Evolutionary conservation across 164 flowering plant genomes (phyloP).

Genomic region (Berberis thunbergii): DNA sequence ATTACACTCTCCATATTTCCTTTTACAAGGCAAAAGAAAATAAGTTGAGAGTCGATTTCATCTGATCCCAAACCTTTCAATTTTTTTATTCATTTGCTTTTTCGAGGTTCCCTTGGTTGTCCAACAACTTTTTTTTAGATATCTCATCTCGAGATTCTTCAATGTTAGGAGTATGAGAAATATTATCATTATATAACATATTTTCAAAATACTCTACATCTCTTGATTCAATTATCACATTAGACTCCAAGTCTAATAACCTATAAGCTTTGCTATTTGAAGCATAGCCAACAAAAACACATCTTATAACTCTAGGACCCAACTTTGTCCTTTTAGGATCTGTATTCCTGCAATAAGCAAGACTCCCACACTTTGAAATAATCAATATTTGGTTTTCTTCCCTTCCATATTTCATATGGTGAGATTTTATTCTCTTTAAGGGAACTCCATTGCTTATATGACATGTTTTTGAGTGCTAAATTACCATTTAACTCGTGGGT

Average conservation of each 20-base stretch:
- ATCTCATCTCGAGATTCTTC: neutral
- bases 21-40: neutral
- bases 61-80: neutral
- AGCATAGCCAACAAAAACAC: constrained; percentile 5
- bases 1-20: neutral
- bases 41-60: too few relatives aligned
- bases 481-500: neutral
- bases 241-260: neutral
- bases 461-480: neutral
- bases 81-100: neutral
- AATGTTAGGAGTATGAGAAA: too few relatives aligned
- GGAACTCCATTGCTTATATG: constrained; percentile 4
- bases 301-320: neutral
- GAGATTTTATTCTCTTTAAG: neutral
- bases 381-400: constrained; percentile 4
- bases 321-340: constrained; percentile 5
- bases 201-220: constrained; percentile 7
- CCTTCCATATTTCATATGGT: constrained; percentile 5
- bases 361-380: constrained; percentile 7
- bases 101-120: neutral
- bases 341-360: constrained; percentile 4
- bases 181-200: neutral
- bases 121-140: neutral
- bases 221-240: constrained; percentile 1
- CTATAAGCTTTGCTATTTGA: neutral